These are phyloP conservation scores for Limtongozyma cylindracea DNA, from an alignment of 805 yeast species.

Conservation along the genomic window DNA sequence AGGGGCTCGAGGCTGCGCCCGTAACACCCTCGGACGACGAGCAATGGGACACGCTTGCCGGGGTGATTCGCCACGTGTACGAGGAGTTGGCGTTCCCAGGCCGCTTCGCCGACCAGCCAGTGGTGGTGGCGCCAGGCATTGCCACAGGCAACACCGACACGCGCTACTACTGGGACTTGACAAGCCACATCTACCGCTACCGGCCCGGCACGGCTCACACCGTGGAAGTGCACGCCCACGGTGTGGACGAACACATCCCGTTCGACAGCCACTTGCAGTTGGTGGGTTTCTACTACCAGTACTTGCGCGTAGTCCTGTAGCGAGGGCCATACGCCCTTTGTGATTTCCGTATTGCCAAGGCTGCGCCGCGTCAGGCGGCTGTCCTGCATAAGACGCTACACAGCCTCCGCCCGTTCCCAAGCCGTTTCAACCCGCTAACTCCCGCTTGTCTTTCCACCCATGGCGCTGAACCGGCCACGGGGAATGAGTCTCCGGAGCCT, in stretches of 20 bases:
- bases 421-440: no score
- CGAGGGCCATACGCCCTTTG: no score
- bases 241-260: conserved; percentile 29
- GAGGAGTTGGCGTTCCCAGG: conserved; percentile 16
- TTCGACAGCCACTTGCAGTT: conserved; percentile 34
- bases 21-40: conserved; percentile 16
- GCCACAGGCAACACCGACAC: conserved; percentile 58
- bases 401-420: no score
- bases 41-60: conserved; percentile 16
- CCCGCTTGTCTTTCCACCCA: no score
- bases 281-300: conserved; percentile 28
- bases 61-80: conserved; percentile 17
- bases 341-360: no score
- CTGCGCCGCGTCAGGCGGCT: no score
- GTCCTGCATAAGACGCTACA: no score
- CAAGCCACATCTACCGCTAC: conserved; percentile 34
- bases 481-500: no score
- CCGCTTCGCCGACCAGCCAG: conserved; percentile 5
- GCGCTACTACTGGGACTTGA: conserved; percentile 32
- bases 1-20: conserved; percentile 23
- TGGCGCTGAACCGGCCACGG: no score
- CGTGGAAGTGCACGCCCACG: conserved; percentile 18
- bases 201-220: conserved; percentile 15
- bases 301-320: no score
- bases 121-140: conserved; percentile 27